phyloP scores from a whole-genome alignment of 257 asterid species.

The Fraxinus quadrangulata region DNA sequence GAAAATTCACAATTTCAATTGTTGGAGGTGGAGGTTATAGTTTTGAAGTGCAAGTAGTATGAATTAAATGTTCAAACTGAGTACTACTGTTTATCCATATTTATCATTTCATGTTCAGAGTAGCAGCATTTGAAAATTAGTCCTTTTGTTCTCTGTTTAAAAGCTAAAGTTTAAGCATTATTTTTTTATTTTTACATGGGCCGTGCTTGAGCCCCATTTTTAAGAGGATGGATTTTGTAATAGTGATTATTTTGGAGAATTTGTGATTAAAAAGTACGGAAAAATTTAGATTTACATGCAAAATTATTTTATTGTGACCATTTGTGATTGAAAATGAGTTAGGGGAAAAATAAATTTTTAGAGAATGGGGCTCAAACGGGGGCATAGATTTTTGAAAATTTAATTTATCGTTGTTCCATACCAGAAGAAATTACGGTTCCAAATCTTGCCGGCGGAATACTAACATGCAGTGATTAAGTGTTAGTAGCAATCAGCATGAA shows the following conservation, averaged over 20 bases:
- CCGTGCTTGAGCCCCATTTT: no score
- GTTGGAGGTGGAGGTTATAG: conserved; percentile 17
- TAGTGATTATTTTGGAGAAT: no score
- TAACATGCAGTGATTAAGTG: not conserved
- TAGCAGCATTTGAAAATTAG: not conserved
- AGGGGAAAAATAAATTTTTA: no score
- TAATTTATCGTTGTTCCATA: not conserved
- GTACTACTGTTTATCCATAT: not conserved
- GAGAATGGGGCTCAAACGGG: no score
- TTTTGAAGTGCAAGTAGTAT: conserved; percentile 17
- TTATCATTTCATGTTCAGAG: not conserved
- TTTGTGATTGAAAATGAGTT: no score
- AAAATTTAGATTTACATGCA: no score
- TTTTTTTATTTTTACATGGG: not conserved
- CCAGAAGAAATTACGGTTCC: not conserved
- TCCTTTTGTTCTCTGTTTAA: not conserved
- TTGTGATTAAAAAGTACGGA: no score
- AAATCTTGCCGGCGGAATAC: not conserved
- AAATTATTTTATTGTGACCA: no score
- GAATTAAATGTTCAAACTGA: not conserved
- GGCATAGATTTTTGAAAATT: not conserved
- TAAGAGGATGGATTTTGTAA: no score
- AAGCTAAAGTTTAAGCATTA: not conserved
- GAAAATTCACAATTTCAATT: not conserved
- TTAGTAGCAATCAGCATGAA: not conserved